Conservation (phyloP, 768 basidiomycete genomes). For the Mycena capillaripes region DNA sequence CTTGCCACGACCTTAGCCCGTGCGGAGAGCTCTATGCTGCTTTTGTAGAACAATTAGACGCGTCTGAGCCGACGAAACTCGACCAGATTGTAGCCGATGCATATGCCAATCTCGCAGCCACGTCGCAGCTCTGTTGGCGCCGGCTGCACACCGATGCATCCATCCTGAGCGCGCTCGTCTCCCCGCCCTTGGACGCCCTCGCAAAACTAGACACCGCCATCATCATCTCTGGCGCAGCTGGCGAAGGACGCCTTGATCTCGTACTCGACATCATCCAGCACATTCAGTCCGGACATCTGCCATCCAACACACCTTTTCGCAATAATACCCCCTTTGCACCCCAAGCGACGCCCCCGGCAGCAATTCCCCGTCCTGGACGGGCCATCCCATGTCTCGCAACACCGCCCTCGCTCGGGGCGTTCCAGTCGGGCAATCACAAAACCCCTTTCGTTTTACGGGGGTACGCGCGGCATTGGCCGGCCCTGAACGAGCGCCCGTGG, state of each 20-base stretch:
- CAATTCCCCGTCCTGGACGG: slow-evolving; percentile 31
- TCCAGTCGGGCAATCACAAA: slow-evolving; percentile 58
- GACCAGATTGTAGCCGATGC: slow-evolving; percentile 62
- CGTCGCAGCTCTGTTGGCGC: slow-evolving; percentile 66
- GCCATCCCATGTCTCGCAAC: slow-evolving; percentile 56
- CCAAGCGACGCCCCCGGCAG: slow-evolving; percentile 36
- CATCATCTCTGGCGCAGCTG: slow-evolving; percentile 86
- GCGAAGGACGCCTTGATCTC: slow-evolving; percentile 68
- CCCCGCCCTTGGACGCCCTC: slow-evolving; percentile 60
- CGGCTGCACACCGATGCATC: slow-evolving; percentile 83
- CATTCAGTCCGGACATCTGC: slow-evolving; percentile 70
- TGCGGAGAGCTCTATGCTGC: background rate
- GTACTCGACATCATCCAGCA: slow-evolving; percentile 72
- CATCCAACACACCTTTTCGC: slow-evolving; percentile 8
- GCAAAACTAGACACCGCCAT: slow-evolving; percentile 82
- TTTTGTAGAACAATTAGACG: background rate
- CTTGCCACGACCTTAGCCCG: background rate
- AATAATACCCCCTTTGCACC: slow-evolving; percentile 24
- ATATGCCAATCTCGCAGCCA: slow-evolving; percentile 63
- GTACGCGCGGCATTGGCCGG: slow-evolving; percentile 83
- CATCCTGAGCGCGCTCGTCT: slow-evolving; percentile 65
- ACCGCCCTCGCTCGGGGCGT: slow-evolving; percentile 71
- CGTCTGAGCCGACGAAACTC: slow-evolving; percentile 37
- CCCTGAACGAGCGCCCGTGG: slow-evolving; percentile 81
- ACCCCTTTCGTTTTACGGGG: slow-evolving; percentile 82